Evolutionary conservation across 1,139 yeast genomes (phyloP).

Genomic region (Debaryomyces nepalensis): DNA sequence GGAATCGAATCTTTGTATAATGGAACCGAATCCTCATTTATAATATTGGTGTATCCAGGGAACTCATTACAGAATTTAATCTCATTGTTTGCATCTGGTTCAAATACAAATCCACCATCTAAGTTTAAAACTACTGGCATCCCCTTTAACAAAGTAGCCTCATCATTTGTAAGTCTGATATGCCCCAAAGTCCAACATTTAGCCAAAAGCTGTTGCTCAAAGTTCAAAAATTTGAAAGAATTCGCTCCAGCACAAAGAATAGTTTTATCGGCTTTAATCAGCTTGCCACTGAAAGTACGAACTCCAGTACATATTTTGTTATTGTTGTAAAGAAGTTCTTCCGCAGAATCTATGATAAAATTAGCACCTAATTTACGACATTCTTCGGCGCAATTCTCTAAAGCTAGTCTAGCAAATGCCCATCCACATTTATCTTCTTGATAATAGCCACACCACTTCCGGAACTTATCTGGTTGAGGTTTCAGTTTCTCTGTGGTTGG

Average conservation of each 20-base stretch:
- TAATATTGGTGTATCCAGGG: conserved; percentile 27
- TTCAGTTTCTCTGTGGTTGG: conserved; percentile 5
- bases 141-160: conserved; percentile 32
- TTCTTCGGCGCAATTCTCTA: conserved; percentile 30
- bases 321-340: conserved; percentile 21
- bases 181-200: conserved; percentile 48
- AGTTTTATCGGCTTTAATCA: conserved; percentile 29
- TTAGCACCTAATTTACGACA: conserved; percentile 34
- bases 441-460: conserved; percentile 26
- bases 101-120: conserved; percentile 37
- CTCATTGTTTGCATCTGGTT: conserved; percentile 29
- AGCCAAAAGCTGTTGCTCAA: conserved; percentile 35
- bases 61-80: conserved; percentile 30
- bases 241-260: conserved; percentile 44
- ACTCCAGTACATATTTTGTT: conserved; percentile 19
- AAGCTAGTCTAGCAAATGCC: conserved; percentile 35
- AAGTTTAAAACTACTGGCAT: conserved; percentile 47
- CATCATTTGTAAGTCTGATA: conserved; percentile 36
- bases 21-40: conserved; percentile 22
- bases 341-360: conserved; percentile 34
- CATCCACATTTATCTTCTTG: conserved; percentile 35
- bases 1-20: conserved; percentile 24
- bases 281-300: conserved; percentile 22
- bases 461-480: conserved; percentile 10
- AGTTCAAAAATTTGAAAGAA: conserved; percentile 36